These are phyloP conservation scores for Naganishia sp. DNA, from an alignment of 1,284 basidiomycete species.

Conservation along the genomic window DNA sequence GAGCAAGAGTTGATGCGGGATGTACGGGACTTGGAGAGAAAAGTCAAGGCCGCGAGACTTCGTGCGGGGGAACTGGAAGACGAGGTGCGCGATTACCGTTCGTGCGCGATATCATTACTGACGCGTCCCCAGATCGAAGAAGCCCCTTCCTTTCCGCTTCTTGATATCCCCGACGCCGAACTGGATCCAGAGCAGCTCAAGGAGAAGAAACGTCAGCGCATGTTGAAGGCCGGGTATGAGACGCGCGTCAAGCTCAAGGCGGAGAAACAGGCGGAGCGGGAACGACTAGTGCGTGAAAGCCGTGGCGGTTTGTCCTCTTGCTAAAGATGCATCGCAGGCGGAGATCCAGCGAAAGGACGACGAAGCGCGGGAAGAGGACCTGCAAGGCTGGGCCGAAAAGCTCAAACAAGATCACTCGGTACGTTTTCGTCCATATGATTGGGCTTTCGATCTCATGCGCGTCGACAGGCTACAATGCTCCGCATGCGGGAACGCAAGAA, in stretches of 20 bases:
- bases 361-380: conserved; percentile 72
- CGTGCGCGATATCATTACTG: background rate
- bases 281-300: conserved; percentile 55
- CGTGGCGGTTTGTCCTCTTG: conserved; percentile 17
- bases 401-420: conserved; percentile 78
- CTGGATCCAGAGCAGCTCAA: conserved; percentile 90
- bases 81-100: conserved; percentile 46
- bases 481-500: conserved; percentile 84
- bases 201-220: conserved; percentile 90
- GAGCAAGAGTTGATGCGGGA: conserved; percentile 55
- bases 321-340: conserved; percentile 55
- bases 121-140: conserved; percentile 58
- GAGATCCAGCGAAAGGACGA: conserved; percentile 73
- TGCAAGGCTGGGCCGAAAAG: conserved; percentile 69
- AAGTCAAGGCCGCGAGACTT: conserved; percentile 76
- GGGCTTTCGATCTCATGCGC: background rate
- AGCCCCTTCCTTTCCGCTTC: conserved; percentile 81
- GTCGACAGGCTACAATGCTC: conserved; percentile 68
- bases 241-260: conserved; percentile 80
- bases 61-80: conserved; percentile 69
- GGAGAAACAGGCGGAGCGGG: conserved; percentile 83
- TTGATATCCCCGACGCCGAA: conserved; percentile 89
- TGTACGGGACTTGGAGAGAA: conserved; percentile 61
- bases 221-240: conserved; percentile 94
- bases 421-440: conserved; percentile 36